Base-by-base conservation (phyloP, 129 eudicot species). In the Chrysanthemum seticuspe region DNA sequence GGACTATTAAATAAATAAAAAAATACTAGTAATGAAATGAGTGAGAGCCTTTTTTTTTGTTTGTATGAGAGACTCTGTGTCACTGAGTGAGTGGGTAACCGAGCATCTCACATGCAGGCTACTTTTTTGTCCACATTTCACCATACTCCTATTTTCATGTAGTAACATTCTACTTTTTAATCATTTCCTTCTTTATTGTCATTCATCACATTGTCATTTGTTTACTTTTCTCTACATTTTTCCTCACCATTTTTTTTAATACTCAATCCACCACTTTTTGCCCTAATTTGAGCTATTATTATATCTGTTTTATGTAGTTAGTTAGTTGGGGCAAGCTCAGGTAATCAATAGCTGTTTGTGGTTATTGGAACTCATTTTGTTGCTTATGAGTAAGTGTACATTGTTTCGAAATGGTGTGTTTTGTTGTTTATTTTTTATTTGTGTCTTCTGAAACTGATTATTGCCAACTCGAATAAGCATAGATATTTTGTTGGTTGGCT, bases 71-170 rank as follows among this genome's bases (percentile, higher is more conserved):
- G 45, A 40, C 10, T 6, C 0, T 29, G 31, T 29, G 31, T 29
- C 31, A 29, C 4, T 3, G 31, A 29, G 0, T 56, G 1, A 45
- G 71, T 67, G 36, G 62, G 74, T 27, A 68, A 76, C 54, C 59
- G 74, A 68, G 75, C 74, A 76, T 58, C 53, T 60, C 80, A 76
- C 75, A 76, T 76, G 80, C 80, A 76, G 29, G 40, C 36, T 76
- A 59, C 75, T 10, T 68, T 40, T 68, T 68, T 68, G 80, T 76
- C 80, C 74, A 13, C 72, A 74, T 64, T 64, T 51, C 65, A 58
- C 23, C 64, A 53, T 48, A 25, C 72, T 71, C 78, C 53, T 36
- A 74, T 63, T 53, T 74, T 48, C 29, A 65, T 36, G 72, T 65
- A 65, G 54, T 3, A 29, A 47, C 55, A 36, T 19, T 64, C 40